Base-by-base conservation (phyloP, 768 basidiomycete species). In the Ramaria rubella region DNA sequence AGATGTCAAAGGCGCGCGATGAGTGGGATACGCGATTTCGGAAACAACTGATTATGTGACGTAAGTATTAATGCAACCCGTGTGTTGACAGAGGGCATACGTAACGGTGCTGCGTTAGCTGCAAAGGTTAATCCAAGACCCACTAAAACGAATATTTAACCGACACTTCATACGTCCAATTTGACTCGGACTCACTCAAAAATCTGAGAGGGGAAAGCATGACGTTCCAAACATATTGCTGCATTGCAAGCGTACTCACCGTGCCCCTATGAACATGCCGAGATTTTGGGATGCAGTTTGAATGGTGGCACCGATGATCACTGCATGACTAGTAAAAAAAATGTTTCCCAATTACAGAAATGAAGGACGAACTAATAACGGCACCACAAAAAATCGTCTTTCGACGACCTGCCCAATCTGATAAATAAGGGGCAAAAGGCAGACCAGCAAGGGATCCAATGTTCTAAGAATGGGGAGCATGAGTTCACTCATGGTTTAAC, bases 21-120 rank as follows among this genome's bases (percentile, higher is more conserved):
- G 86, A 9, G 79, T 74, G 14, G 90, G 91, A 68, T 92, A 92
- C 1, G 90, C 78, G n/a, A 93, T 71, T 70, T 94, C 91, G 48
- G 89, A 86, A 53, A 93, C 82, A n/a, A n/a, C n/a, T n/a, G 72
- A 93, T n/a, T 36, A 17, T 33, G 29, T 11, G 21, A 30, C 8
- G 6, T 3, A 31, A 5, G 19, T 21, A 30, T n/a, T 31, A 15
- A 33, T 36, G 6, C 19, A 15, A 14, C 7, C 33, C 14, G 40
- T 2, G 40, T 7, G 17, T 17, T 42, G n/a, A 21, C 40, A 21
- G 21, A 33, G 21, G 19, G 33, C 52, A 30, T 27, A 58, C 52
- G 49, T 9, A 53, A 27, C 4, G 58, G 58, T 19, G 51, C 58
- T 15, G 52, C 52, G 24, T 68, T 61, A 75, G 80, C 74, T 57